Percentiles rank a stretch among this genome's conserved stretches.
phyloP scores from a whole-genome alignment of 352 stramenopile genomes.

The Phytophthora colocasiae region DNA sequence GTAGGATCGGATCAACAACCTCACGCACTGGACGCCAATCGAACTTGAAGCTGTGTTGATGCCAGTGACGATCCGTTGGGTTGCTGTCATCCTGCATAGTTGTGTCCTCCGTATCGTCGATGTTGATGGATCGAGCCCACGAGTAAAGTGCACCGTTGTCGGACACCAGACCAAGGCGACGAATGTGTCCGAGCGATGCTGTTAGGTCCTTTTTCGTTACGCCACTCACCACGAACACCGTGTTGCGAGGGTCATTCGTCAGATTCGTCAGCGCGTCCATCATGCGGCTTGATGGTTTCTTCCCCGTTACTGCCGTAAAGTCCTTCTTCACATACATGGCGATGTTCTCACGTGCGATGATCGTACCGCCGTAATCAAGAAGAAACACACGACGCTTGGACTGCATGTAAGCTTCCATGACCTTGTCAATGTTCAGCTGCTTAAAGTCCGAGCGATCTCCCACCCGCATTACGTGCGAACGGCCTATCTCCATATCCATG shows the following conservation, averaged over 20 bases:
- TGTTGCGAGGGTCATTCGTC: constrained; percentile 93
- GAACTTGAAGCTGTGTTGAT: constrained; percentile 85
- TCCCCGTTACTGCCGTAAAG: constrained; percentile 95
- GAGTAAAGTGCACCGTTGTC: constrained; percentile 96
- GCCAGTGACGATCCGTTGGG: constrained; percentile 62
- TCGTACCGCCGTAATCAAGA: constrained; percentile 97
- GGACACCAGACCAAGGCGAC: constrained; percentile 93
- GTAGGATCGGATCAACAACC: constrained; percentile 92
- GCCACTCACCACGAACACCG: constrained; percentile 98
- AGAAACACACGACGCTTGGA: constrained; percentile 94
- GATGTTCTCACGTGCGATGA: constrained; percentile 92
- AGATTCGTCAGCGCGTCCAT: constrained; percentile 91
- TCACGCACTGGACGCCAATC: constrained; percentile 94
- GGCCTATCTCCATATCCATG: constrained; percentile 85
- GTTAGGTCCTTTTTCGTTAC: constrained; percentile 93
- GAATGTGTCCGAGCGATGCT: constrained; percentile 92
- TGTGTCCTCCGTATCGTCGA: constrained; percentile 47
- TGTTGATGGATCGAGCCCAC: constrained; percentile 73
- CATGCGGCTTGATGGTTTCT: constrained; percentile 90
- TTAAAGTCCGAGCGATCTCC: constrained; percentile 82
- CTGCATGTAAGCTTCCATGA: constrained; percentile 88
- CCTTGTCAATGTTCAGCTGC: constrained; percentile 79
- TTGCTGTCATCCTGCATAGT: constrained; percentile 34
- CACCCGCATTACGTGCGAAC: constrained; percentile 75
- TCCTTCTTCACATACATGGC: constrained; percentile 97